Conservation (phyloP, 495 filamentous ascomycete species). For the Poronia punctata region DNA sequence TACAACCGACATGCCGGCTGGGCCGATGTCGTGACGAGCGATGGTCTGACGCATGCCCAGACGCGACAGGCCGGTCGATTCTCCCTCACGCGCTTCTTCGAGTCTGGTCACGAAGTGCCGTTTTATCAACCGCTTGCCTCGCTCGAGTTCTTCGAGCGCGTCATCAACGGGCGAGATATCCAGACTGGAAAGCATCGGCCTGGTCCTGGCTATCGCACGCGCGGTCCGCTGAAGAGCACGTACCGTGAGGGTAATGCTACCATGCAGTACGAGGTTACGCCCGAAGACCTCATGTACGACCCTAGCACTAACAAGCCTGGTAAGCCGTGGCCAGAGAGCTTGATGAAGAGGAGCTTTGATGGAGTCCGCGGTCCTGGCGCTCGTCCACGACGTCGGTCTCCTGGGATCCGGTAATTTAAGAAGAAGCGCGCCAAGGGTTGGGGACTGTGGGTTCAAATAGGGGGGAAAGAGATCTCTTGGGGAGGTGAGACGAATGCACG, state of each 20-base stretch:
- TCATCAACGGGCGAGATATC: slow-evolving; percentile 49
- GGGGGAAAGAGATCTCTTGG: too few relatives aligned
- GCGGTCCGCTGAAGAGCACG: slow-evolving; percentile 43
- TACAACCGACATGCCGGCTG: slow-evolving; percentile 44
- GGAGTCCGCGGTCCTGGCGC: slow-evolving; percentile 2
- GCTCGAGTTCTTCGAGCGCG: slow-evolving; percentile 53
- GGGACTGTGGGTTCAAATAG: too few relatives aligned
- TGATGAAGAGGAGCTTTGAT: slow-evolving; percentile 21
- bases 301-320: slow-evolving; percentile 42
- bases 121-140: slow-evolving; percentile 62
- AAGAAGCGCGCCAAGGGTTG: too few relatives aligned
- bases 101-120: slow-evolving; percentile 61
- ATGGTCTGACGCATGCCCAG: slow-evolving; percentile 53
- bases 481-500: too few relatives aligned
- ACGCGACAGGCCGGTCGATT: slow-evolving; percentile 57
- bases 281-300: slow-evolving; percentile 48
- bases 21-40: slow-evolving; percentile 47
- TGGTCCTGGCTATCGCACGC: slow-evolving; percentile 34
- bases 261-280: slow-evolving; percentile 43
- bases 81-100: slow-evolving; percentile 57
- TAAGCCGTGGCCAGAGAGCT: slow-evolving; percentile 12
- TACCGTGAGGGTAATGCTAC: slow-evolving; percentile 54
- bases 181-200: slow-evolving; percentile 47
- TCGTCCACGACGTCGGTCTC: background rate
- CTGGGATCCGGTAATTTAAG: background rate